A percentile compares a stretch with the other conserved stretches of the same genome.
These are phyloP conservation scores for Pseudogymnoascus sp. DNA, from an alignment of 2,329 filamentous ascomycete genomes.

Conservation along the genomic window DNA sequence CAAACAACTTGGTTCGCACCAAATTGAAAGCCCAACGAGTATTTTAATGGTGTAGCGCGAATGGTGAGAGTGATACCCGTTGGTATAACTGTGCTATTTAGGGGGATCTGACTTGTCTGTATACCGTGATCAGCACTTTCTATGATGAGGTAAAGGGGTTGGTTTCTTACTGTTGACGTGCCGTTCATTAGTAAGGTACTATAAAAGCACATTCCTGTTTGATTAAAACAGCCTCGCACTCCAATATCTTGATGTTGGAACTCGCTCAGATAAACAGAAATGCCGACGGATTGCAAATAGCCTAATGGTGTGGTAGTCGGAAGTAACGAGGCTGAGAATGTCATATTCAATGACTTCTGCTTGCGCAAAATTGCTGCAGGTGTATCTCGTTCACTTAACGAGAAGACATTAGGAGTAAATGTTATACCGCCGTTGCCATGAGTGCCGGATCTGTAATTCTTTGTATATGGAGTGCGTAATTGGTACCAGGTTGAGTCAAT, in stretches of 20 bases:
- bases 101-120: slow-evolving; percentile 10
- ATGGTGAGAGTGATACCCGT: slow-evolving; percentile 13
- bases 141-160: not conserved
- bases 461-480: slow-evolving; percentile 16
- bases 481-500: slow-evolving; percentile 18
- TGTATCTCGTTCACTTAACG: slow-evolving; percentile 16
- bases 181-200: slow-evolving; percentile 13
- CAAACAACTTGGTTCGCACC: not conserved
- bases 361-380: slow-evolving; percentile 19
- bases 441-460: slow-evolving; percentile 12
- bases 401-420: slow-evolving; percentile 18
- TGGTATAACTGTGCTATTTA: slow-evolving; percentile 13
- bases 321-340: slow-evolving; percentile 16
- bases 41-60: slow-evolving; percentile 15
- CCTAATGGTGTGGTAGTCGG: slow-evolving; percentile 6
- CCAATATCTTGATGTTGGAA: slow-evolving; percentile 20
- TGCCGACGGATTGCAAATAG: slow-evolving; percentile 13
- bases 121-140: not conserved
- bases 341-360: slow-evolving; percentile 21
- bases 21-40: slow-evolving; percentile 16
- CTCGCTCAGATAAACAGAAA: slow-evolving; percentile 17
- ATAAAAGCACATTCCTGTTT: slow-evolving; percentile 16
- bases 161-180: slow-evolving; percentile 13
- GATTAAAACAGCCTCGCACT: slow-evolving; percentile 14
- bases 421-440: slow-evolving; percentile 4